phyloP scores from a whole-genome alignment of 129 eudicot species.

The Tagetes erecta region DNA sequence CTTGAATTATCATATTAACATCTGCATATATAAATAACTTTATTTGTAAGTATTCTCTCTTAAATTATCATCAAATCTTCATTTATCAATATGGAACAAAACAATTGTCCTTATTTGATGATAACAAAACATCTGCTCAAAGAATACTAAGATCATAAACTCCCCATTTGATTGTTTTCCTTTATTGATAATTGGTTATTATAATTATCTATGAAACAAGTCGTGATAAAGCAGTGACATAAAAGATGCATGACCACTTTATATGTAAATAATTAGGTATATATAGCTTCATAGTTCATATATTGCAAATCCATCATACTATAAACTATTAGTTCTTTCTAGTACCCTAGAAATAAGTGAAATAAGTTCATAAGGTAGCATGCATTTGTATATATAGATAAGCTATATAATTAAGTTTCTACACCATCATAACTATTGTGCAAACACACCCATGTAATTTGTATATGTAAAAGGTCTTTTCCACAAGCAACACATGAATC shows the following conservation, averaged over 20 bases:
- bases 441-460: constrained; percentile 15
- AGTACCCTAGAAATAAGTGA: background rate
- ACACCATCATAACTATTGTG: constrained; percentile 18
- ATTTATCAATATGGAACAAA: too few species aligned
- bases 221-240: background rate
- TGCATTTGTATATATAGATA: constrained; percentile 17
- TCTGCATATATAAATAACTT: too few species aligned
- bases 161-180: too few species aligned
- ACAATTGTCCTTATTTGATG: too few species aligned
- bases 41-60: too few species aligned
- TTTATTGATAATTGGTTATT: too few species aligned
- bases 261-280: background rate
- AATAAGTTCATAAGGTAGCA: background rate
- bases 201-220: background rate
- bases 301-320: constrained; percentile 23
- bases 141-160: too few species aligned
- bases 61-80: too few species aligned
- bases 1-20: too few species aligned
- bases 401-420: constrained; percentile 23
- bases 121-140: too few species aligned
- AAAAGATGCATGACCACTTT: background rate
- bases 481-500: constrained; percentile 19
- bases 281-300: background rate
- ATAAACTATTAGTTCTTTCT: constrained; percentile 4
- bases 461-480: background rate